These are phyloP conservation scores for Lachnellula cervina DNA, from an alignment of 2,329 filamentous ascomycete species.

Conservation along the genomic window DNA sequence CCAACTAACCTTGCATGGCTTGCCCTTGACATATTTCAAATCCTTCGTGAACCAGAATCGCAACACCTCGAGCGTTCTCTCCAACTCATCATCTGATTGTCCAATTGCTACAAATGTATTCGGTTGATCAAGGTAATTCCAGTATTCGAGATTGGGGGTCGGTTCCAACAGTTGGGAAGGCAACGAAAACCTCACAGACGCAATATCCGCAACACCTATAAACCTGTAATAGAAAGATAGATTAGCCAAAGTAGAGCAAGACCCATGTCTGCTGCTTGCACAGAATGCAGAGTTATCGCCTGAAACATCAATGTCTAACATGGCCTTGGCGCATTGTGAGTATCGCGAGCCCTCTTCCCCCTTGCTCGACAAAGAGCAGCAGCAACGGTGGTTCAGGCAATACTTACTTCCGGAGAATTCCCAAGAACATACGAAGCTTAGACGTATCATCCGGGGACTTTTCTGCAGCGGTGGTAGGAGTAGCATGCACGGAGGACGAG, in stretches of 20 bases:
- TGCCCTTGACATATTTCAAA: conserved; percentile 96
- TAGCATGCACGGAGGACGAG: conserved; percentile 13
- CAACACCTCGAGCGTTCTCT: conserved; percentile 90
- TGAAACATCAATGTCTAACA: background rate
- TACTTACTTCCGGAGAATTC: conserved; percentile 79
- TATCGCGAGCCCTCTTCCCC: background rate
- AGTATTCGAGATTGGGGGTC: conserved; percentile 96
- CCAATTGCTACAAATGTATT: conserved; percentile 82
- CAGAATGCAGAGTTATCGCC: background rate
- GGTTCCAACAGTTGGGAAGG: conserved; percentile 94
- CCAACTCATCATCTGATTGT: conserved; percentile 84
- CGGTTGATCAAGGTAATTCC: conserved; percentile 94
- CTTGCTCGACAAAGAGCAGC: background rate
- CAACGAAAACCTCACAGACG: conserved; percentile 90
- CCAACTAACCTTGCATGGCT: conserved; percentile 69
- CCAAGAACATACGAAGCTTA: conserved; percentile 83
- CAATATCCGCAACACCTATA: conserved; percentile 93
- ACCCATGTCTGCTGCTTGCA: conserved; percentile 11
- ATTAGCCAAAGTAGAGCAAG: background rate
- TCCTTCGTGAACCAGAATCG: conserved; percentile 99
- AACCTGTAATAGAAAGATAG: conserved; percentile 54
- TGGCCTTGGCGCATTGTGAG: background rate
- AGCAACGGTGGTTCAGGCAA: background rate
- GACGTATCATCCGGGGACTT: conserved; percentile 71
- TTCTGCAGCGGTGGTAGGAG: conserved; percentile 35